Conservation (phyloP, 139 green algal species). For the Auxenochlorella pyrenoidosa region DNA sequence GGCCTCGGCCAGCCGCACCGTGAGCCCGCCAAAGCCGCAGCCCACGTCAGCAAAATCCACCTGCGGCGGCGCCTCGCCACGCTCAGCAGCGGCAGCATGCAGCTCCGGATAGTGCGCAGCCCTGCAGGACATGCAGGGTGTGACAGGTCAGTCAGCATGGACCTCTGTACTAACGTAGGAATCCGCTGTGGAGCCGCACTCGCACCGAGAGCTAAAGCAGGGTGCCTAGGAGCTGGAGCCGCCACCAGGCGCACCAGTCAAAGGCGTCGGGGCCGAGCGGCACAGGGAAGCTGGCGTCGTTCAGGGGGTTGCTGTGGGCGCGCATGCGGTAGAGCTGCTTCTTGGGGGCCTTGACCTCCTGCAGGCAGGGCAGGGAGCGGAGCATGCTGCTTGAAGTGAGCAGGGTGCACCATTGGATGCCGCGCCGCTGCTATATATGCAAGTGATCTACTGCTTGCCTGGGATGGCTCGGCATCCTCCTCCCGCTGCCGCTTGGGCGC, state of each 20-base stretch:
- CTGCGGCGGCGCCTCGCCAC: conserved; percentile 3
- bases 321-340: conserved; percentile 93
- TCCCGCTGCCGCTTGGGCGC: conserved; percentile 15
- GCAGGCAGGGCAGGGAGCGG: neutral
- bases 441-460: neutral
- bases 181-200: too few relatives aligned
- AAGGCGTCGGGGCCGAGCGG: conserved; percentile 66
- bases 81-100: neutral
- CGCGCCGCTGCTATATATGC: neutral
- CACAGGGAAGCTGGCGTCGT: conserved; percentile 81
- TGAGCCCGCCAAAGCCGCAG: conserved; percentile 97
- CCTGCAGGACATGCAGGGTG: neutral
- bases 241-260: conserved; percentile 69
- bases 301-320: conserved; percentile 97
- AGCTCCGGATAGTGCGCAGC: conserved; percentile 20
- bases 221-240: neutral
- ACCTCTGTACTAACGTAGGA: too few relatives aligned
- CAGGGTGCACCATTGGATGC: too few relatives aligned
- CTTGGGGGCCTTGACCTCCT: conserved; percentile 56
- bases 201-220: too few relatives aligned
- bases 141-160: too few relatives aligned
- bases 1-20: conserved; percentile 83
- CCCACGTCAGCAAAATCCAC: conserved; percentile 92
- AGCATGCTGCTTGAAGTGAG: neutral
- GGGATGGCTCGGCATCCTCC: neutral